Evolutionary conservation across 164 flowering plant genomes (phyloP), one percentile per base, ranked within the genome.

Genomic region (Chimonanthus salicifolius): DNA sequence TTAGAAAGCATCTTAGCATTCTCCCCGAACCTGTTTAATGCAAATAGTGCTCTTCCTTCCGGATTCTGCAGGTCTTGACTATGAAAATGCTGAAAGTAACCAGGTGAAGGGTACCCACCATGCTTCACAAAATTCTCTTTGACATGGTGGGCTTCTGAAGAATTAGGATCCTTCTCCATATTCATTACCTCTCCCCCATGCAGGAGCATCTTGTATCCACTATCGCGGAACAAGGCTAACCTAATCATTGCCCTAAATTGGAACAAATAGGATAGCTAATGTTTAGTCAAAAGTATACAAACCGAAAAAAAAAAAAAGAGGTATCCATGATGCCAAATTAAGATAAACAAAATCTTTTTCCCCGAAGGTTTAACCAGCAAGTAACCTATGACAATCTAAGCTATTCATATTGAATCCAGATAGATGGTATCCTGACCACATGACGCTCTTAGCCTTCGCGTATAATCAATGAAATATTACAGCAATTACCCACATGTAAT

Each of bases 151-250:
- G 87, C 73, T 72, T 72, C 78, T 44, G 82, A 78, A 54, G 67
- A 33, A 63, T 80, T 74, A 4, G 74, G 46, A 69, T 66, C 69
- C 6, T 68, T 77, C 50, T 82, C 89, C 9, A 77, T 76, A 74
- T 92, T 92, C 44, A 78, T 74, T 54, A 78, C 80, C 78, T 88
- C 94, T 58, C 97, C 98, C 67, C 98, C 98, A 71, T 87, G 94
- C 75, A 96, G 75, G 60, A 94, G 92, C 95, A 94, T 91, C 84
- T 90, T 90, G 75, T 90, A 96, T 18, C 98, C 97, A 80, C 92
- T 83, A 48, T 88, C 87, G 21, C 83, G 81, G 49, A 96, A 85
- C 78, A 87, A 73, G 69, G 95, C 91, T 79, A 96, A 81, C 79
- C 98, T 88, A 50, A 90, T 78, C 58, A 87, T 58, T 21, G 84